Percentiles rank a stretch among this genome's conserved stretches.
These are phyloP conservation scores for Barbarea vulgaris DNA, from an alignment of 345 rosid species.

Conservation along the genomic window DNA sequence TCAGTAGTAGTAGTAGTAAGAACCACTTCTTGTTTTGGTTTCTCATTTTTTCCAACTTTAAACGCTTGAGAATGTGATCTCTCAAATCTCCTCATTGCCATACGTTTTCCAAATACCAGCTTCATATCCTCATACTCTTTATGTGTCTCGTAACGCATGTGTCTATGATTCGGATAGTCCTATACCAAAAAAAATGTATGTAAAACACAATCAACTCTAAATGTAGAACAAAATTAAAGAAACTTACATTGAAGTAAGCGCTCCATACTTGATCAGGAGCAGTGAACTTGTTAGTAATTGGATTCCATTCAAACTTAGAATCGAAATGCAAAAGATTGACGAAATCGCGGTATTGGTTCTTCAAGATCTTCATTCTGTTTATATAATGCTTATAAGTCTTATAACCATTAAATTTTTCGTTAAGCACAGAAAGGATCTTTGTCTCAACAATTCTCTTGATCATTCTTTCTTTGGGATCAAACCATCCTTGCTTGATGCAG, in stretches of 20 bases:
- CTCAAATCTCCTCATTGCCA: constrained; percentile 1
- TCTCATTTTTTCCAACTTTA: not conserved
- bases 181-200: not conserved
- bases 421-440: not conserved
- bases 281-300: not conserved
- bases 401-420: not conserved
- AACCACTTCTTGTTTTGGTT: constrained; percentile 3
- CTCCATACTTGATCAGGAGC: not conserved
- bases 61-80: not conserved
- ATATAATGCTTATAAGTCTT: not conserved
- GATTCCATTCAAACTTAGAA: not conserved
- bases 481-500: not conserved
- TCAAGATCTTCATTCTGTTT: not conserved
- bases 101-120: not conserved
- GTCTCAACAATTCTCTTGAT: not conserved
- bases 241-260: not conserved
- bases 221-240: too few relatives aligned
- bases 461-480: not conserved
- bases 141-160: constrained; percentile 9
- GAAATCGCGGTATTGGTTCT: not conserved
- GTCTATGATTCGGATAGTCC: constrained; percentile 1
- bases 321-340: not conserved
- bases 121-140: constrained; percentile 22
- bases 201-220: too few relatives aligned
- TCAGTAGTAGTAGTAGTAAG: not conserved